Percentiles rank a stretch among this genome's conserved stretches.
Conservation (phyloP, 2,329 filamentous ascomycete species). For the Pseudogymnoascus sp. region DNA sequence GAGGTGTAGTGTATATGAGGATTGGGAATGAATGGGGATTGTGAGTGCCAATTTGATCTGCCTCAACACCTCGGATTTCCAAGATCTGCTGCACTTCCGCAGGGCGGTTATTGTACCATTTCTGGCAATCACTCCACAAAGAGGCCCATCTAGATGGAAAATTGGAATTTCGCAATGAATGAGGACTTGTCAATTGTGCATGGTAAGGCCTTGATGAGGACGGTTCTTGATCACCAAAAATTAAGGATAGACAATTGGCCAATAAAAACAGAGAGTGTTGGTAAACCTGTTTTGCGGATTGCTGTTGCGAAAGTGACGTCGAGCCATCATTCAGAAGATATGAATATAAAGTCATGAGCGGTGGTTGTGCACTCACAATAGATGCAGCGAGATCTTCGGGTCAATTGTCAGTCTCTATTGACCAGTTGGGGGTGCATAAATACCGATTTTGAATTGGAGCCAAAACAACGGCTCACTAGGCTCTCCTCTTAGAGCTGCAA, state of each 20-base stretch:
- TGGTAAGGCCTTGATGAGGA: neutral
- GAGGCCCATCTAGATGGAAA: neutral
- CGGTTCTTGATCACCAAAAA: neutral
- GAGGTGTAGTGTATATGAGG: constrained; percentile 8
- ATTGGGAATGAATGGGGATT: constrained; percentile 5
- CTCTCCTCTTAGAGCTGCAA: neutral
- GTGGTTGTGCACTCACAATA: neutral
- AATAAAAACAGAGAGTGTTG: neutral
- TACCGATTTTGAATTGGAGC: constrained; percentile 9
- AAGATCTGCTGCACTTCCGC: constrained; percentile 6
- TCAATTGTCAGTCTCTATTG: neutral
- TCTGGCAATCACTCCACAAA: constrained; percentile 7
- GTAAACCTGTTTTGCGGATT: neutral
- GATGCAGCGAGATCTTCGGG: constrained; percentile 3
- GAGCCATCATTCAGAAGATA: neutral
- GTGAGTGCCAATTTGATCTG: neutral
- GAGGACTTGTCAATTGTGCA: neutral
- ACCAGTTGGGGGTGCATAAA: neutral
- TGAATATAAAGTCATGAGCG: neutral
- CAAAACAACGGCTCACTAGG: neutral
- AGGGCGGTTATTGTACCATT: constrained; percentile 4
- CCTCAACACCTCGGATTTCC: neutral
- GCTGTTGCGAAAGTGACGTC: neutral
- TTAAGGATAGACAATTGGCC: neutral
- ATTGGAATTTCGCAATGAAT: neutral